Percentiles rank a stretch among this genome's conserved stretches.
phyloP scores from a whole-genome alignment of 2,329 filamentous ascomycete genomes.

The Acephala macrosclerotiorum region DNA sequence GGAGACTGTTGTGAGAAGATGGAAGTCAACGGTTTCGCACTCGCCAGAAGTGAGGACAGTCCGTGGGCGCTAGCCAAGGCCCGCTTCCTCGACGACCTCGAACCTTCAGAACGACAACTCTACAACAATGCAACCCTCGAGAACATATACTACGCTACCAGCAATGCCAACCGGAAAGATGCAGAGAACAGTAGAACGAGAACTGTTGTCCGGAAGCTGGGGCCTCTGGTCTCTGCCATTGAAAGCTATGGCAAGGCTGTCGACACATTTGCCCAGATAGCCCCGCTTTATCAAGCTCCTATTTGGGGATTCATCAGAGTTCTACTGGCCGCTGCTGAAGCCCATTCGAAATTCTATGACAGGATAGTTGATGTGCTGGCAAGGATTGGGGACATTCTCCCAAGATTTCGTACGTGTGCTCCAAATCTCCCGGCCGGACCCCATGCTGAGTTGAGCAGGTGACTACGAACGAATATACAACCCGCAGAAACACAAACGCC shows the following conservation, averaged over 20 bases:
- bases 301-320: conserved; percentile 30
- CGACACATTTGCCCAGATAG: conserved; percentile 24
- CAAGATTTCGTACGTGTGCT: conserved; percentile 10
- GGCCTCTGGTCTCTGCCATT: conserved; percentile 25
- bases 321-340: conserved; percentile 19
- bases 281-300: conserved; percentile 22
- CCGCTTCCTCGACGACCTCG: conserved; percentile 26
- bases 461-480: conserved; percentile 30
- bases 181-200: conserved; percentile 17
- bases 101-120: conserved; percentile 17
- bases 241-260: conserved; percentile 25
- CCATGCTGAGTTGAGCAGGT: neutral
- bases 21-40: conserved; percentile 9
- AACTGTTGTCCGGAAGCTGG: conserved; percentile 12
- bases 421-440: neutral
- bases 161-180: conserved; percentile 24
- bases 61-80: conserved; percentile 27
- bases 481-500: conserved; percentile 23
- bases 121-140: conserved; percentile 29
- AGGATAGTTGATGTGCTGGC: conserved; percentile 23
- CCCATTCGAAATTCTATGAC: conserved; percentile 24
- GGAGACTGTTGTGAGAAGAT: neutral
- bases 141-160: conserved; percentile 29
- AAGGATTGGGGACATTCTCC: conserved; percentile 28
- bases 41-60: conserved; percentile 12